Evolutionary conservation across 192 early-diverging fungal species (phyloP), one percentile per base, ranked within the genome.

Genomic region (Coemansia sp.): DNA sequence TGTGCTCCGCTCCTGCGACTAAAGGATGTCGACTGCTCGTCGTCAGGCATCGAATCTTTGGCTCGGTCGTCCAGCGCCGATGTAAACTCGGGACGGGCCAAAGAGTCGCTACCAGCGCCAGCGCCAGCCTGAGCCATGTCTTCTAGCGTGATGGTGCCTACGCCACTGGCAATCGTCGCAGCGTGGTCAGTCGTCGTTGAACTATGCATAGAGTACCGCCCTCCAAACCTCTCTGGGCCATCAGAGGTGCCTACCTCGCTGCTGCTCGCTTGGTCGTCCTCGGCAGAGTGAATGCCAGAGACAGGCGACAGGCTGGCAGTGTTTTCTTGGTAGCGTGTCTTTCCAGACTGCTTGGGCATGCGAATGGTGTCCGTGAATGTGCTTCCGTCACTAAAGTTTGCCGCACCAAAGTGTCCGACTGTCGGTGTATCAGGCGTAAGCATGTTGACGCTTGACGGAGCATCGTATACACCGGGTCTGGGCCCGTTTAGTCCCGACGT

Each of bases 361-460:
- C 59, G 59, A 38, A 61, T 61, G 9, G 59, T 61, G 59, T 61
- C 59, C 11, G 59, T 61, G 18, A 61, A 61, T 33, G 59, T 61
- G 59, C 59, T 61, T 10, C 59, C 33, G 2, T 20, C 5, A 22
- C 63, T 42, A 46, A 65, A 65, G 22, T 65, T 31, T n/a, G 38
- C 41, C 8, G 59, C 43, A 11, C 63, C 43, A 46, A 65, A 65
- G 38, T 65, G 63, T 3, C 41, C 63, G 31, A 46, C 43, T 13
- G 47, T 54, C 15, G 77, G 77, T 3, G 77, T 79, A 42, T 74
- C 77, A 2, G 77, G 77, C 20, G 77, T 79, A 31, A 79, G 72
- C 72, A 79, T 38, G 42, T 68, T 79, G 13, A 47, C 59, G 49
- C 24, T 62, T 2, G 68, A 55, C n/a, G 72, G 57, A 38, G 44